A percentile compares a stretch with the other conserved stretches of the same genome.
Evolutionary conservation across 225 moss, liverwort and hornwort species (phyloP).

Genomic region (Pseudisothecium myosuroides): DNA sequence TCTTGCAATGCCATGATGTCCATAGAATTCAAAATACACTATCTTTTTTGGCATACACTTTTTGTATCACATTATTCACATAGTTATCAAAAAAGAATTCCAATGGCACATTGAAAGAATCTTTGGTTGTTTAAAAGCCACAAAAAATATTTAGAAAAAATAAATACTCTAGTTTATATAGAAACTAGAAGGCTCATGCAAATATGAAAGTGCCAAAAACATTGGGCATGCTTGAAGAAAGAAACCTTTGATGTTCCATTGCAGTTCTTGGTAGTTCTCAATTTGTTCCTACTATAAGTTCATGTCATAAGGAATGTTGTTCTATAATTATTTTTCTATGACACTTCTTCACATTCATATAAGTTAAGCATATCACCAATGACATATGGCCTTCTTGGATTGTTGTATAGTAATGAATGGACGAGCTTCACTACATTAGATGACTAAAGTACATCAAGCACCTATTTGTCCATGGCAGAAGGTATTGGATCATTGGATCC

Average conservation of each 20-base stretch:
- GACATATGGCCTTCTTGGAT: neutral
- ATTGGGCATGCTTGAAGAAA: neutral
- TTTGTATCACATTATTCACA: neutral
- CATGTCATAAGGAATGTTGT: neutral
- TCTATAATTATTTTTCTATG: too few species aligned
- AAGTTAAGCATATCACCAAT: neutral
- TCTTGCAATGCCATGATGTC: too few species aligned
- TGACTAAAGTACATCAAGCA: neutral
- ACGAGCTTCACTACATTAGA: neutral
- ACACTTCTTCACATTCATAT: neutral
- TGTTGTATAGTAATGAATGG: neutral
- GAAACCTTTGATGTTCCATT: neutral
- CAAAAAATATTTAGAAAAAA: neutral
- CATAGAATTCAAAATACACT: neutral
- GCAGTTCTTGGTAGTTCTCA: rapidly evolving
- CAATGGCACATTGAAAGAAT: rapidly evolving
- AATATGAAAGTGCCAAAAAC: neutral
- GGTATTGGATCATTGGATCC: neutral
- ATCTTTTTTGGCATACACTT: neutral
- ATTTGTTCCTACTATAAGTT: neutral
- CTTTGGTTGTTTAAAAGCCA: neutral
- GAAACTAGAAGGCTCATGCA: neutral
- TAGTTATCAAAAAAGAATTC: neutral
- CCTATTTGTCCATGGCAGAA: neutral
- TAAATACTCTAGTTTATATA: neutral